These are phyloP conservation scores for Sphaerulina vaccinii DNA, from an alignment of 2,329 filamentous ascomycete genomes.

Conservation along the genomic window DNA sequence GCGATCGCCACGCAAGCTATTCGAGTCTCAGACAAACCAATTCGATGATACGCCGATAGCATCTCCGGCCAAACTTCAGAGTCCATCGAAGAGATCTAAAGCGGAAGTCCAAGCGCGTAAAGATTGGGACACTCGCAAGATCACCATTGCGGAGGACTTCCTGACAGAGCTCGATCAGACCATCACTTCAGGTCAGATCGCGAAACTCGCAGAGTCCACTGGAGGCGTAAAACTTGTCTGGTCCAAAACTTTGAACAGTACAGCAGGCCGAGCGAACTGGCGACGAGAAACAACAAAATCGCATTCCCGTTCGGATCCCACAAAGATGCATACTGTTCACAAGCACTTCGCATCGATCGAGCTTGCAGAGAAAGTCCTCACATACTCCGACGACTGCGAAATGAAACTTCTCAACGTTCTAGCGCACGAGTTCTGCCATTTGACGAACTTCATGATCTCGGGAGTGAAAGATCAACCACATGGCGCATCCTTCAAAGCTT, in stretches of 20 bases:
- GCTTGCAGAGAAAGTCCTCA: slow-evolving; percentile 83
- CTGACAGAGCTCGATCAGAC: slow-evolving; percentile 65
- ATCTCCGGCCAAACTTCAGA: slow-evolving; percentile 44
- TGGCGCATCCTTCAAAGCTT: slow-evolving; percentile 78
- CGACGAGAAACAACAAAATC: slow-evolving; percentile 45
- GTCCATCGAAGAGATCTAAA: slow-evolving; percentile 34
- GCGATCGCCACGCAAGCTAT: slow-evolving; percentile 40
- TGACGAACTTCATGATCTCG: slow-evolving; percentile 86
- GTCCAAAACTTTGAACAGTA: slow-evolving; percentile 76
- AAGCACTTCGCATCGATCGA: slow-evolving; percentile 70
- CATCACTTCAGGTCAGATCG: slow-evolving; percentile 62
- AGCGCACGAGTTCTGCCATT: slow-evolving; percentile 95
- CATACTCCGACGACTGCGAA: slow-evolving; percentile 56
- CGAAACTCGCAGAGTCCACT: slow-evolving; percentile 58
- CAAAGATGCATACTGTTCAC: slow-evolving; percentile 32
- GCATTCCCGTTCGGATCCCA: slow-evolving; percentile 14
- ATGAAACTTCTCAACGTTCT: slow-evolving; percentile 72
- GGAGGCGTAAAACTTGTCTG: slow-evolving; percentile 71
- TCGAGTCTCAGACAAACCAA: slow-evolving; percentile 25
- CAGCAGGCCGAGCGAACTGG: slow-evolving; percentile 63
- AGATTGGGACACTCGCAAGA: slow-evolving; percentile 62
- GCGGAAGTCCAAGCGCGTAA: slow-evolving; percentile 50
- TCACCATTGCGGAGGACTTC: slow-evolving; percentile 63
- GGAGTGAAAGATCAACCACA: slow-evolving; percentile 75
- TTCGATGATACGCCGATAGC: slow-evolving; percentile 31